Conservation (phyloP, 768 basidiomycete genomes). For the Dictyophora rubrovolvata region DNA sequence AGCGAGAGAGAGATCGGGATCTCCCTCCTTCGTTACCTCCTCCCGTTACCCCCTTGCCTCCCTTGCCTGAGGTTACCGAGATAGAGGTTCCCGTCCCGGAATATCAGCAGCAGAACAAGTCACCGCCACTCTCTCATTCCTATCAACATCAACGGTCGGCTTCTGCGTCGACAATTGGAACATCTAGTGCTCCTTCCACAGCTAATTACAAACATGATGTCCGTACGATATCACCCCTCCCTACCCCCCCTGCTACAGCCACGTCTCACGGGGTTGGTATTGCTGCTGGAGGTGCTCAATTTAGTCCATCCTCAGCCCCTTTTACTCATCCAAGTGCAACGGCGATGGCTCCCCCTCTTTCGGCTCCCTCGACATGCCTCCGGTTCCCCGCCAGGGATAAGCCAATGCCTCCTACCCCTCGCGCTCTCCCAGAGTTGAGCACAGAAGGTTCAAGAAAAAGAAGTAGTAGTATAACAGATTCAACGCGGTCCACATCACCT, state of each 20-base stretch:
- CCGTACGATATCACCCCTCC: background rate
- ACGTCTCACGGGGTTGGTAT: background rate
- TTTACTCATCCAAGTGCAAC: background rate
- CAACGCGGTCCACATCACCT: background rate
- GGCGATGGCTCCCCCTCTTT: background rate
- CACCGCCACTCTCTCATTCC: background rate
- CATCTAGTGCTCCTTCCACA: background rate
- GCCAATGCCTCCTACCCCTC: conserved; percentile 6
- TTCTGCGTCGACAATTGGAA: background rate
- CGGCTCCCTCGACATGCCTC: background rate
- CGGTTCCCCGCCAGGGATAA: background rate
- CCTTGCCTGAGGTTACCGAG: background rate
- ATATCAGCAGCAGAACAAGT: background rate
- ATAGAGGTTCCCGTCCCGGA: background rate
- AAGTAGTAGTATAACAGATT: background rate
- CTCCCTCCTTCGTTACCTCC: background rate
- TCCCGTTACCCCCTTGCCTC: background rate
- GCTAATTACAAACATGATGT: background rate
- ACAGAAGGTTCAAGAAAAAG: background rate
- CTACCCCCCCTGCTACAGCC: background rate
- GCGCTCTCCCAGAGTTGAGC: background rate
- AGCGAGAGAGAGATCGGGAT: background rate
- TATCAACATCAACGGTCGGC: background rate
- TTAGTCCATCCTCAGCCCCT: background rate
- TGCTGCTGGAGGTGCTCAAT: background rate